Conservation (phyloP, 257 asterid genomes). For the Solanum ossicruentum region DNA sequence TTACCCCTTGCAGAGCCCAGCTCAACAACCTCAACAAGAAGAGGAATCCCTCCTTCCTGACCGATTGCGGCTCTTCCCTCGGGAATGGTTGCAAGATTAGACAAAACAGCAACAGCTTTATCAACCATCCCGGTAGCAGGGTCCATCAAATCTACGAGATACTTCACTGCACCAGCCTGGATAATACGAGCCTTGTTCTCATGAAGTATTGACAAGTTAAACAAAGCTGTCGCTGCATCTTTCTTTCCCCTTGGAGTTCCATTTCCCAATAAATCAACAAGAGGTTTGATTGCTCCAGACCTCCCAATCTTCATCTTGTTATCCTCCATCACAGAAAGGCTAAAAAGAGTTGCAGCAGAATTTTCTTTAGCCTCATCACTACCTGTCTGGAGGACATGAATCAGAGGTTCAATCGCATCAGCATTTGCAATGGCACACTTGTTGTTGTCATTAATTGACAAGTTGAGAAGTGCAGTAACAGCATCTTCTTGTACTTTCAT, state of each 20-base stretch:
- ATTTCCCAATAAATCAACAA: slow-evolving; percentile 67
- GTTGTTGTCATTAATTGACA: slow-evolving; percentile 67
- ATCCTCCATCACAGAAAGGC: slow-evolving; percentile 74
- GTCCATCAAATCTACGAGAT: slow-evolving; percentile 81
- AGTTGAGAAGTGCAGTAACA: slow-evolving; percentile 81
- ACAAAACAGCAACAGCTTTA: slow-evolving; percentile 76
- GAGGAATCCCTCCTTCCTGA: slow-evolving; percentile 66
- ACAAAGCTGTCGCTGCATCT: slow-evolving; percentile 60
- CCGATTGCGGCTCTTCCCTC: slow-evolving; percentile 72
- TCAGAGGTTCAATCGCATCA: slow-evolving; percentile 66
- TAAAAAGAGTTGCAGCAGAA: slow-evolving; percentile 79
- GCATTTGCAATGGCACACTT: slow-evolving; percentile 70
- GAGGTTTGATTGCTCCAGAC: slow-evolving; percentile 68
- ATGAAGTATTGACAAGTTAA: slow-evolving; percentile 54
- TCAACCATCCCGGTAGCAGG: slow-evolving; percentile 92
- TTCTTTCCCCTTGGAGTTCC: slow-evolving; percentile 89
- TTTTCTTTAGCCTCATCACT: slow-evolving; percentile 77
- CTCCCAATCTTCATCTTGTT: slow-evolving; percentile 66
- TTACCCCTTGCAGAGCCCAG: slow-evolving; percentile 78
- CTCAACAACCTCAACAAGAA: slow-evolving; percentile 82
- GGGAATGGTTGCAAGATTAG: slow-evolving; percentile 64
- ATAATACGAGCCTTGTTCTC: slow-evolving; percentile 62
- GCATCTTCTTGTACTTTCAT: slow-evolving; percentile 50
- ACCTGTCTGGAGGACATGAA: slow-evolving; percentile 72
- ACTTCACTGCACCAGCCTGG: slow-evolving; percentile 79